Conservation (phyloP, 345 rosid genomes). For the Arabidopsis thaliana region TAIR10.1 NC_003071.7:18912001-18912500, state of each 20-base stretch:
- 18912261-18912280: not conserved
- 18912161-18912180: not conserved
- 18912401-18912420: constrained; percentile 33
- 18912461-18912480: constrained; percentile 32
- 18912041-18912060: not conserved
- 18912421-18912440: constrained; percentile 7
- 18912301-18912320: constrained; percentile 46
- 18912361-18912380: constrained; percentile 10
- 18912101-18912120: not conserved
- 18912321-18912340: constrained; percentile 33
- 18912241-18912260: not conserved
- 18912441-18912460: not conserved
- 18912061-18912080: not conserved
- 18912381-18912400: constrained; percentile 46
- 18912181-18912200: not conserved
- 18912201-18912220: not conserved
- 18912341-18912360: not conserved
- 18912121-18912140: not conserved
- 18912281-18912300: constrained; percentile 28
- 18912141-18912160: not conserved
- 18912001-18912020: constrained; percentile 29
- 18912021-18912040: constrained; percentile 7
- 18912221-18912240: constrained; percentile 14
- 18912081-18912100: not conserved
- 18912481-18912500: constrained; percentile 27